A percentile compares a stretch with the other conserved stretches of the same genome.
Conservation (phyloP, 2,329 filamentous ascomycete genomes). For the Apiospora hydei region DNA sequence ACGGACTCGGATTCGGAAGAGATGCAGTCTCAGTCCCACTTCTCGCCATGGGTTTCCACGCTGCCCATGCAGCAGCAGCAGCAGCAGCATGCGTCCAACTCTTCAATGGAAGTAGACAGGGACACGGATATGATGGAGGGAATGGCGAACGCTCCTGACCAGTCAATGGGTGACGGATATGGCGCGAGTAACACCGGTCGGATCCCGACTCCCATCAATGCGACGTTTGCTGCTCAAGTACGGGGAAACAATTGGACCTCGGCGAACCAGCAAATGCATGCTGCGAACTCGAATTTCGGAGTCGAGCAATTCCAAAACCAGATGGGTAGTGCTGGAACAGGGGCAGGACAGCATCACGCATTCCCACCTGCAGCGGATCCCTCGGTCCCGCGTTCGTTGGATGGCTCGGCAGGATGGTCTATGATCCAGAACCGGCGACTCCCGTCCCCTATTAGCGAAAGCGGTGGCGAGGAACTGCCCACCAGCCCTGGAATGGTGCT, state of each 20-base stretch:
- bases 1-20: slow-evolving; percentile 51
- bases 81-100: slow-evolving; percentile 35
- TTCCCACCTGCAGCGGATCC: slow-evolving; percentile 47
- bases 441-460: slow-evolving; percentile 67
- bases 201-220: slow-evolving; percentile 67
- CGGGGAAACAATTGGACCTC: slow-evolving; percentile 58
- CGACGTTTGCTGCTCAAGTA: slow-evolving; percentile 62
- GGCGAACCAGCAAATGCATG: slow-evolving; percentile 42
- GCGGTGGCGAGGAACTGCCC: slow-evolving; percentile 53
- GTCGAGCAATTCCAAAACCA: slow-evolving; percentile 41
- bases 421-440: slow-evolving; percentile 60
- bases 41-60: slow-evolving; percentile 43
- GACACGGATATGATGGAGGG: slow-evolving; percentile 62
- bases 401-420: slow-evolving; percentile 56
- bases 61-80: slow-evolving; percentile 34
- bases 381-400: slow-evolving; percentile 57
- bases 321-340: slow-evolving; percentile 35
- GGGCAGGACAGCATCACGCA: slow-evolving; percentile 36
- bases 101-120: slow-evolving; percentile 45
- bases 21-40: slow-evolving; percentile 38
- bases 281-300: slow-evolving; percentile 46
- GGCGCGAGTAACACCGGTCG: slow-evolving; percentile 46
- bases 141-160: slow-evolving; percentile 30
- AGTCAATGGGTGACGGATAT: background rate
- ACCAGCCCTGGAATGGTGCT: slow-evolving; percentile 50